A percentile compares a stretch with the other conserved stretches of the same genome.
These are phyloP conservation scores for Tolypocladium amazonense DNA, from an alignment of 2,329 filamentous ascomycete genomes.

Conservation along the genomic window DNA sequence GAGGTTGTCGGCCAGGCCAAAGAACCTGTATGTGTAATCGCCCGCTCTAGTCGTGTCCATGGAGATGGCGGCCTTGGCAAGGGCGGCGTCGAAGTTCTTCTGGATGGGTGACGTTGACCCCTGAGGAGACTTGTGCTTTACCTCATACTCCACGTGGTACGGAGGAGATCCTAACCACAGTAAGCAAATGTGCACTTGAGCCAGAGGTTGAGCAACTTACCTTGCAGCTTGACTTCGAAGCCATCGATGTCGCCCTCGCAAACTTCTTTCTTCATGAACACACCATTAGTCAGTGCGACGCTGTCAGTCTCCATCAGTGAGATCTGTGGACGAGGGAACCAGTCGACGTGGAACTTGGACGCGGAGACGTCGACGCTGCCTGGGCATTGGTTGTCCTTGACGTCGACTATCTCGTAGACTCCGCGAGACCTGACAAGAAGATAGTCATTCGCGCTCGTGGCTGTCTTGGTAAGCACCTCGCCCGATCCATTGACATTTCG, in stretches of 20 bases:
- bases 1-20: conserved; percentile 70
- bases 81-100: conserved; percentile 66
- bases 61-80: conserved; percentile 65
- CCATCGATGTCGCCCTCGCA: conserved; percentile 92
- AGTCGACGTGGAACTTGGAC: conserved; percentile 68
- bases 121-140: conserved; percentile 59
- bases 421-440: conserved; percentile 58
- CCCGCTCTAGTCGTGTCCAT: conserved; percentile 83
- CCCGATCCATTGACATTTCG: conserved; percentile 50
- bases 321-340: conserved; percentile 73
- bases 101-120: conserved; percentile 55
- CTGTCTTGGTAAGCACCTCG: conserved; percentile 34
- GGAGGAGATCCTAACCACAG: conserved; percentile 55
- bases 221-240: conserved; percentile 70
- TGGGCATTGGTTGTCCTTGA: conserved; percentile 71
- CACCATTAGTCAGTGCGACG: conserved; percentile 37
- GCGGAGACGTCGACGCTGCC: conserved; percentile 67
- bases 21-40: conserved; percentile 77
- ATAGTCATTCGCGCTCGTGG: conserved; percentile 52
- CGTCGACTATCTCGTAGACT: conserved; percentile 67
- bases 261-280: conserved; percentile 66
- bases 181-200: conserved; percentile 16
- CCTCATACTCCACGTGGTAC: conserved; percentile 72
- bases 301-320: conserved; percentile 55
- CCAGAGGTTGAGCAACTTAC: conserved; percentile 31